A percentile compares a stretch with the other conserved stretches of the same genome.
Evolutionary conservation across 2,329 filamentous ascomycete species (phyloP).

Genomic region (Epicoccum nigrum): DNA sequence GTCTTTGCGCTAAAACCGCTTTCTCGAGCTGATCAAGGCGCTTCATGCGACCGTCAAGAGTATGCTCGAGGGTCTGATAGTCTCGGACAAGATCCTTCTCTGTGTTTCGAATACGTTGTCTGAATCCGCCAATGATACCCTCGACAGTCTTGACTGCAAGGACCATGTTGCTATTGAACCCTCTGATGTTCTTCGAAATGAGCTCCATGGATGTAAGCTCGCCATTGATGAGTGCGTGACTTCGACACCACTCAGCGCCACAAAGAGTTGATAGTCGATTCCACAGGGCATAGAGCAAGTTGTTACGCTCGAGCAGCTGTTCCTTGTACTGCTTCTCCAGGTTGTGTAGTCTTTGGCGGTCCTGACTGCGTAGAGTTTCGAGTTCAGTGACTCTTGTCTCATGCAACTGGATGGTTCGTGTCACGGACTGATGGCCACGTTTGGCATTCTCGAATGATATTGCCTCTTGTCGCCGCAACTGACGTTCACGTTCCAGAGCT

Average conservation of each 20-base stretch:
- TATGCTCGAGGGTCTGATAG: constrained; percentile 83
- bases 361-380: constrained; percentile 76
- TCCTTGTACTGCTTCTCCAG: constrained; percentile 84
- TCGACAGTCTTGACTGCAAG: constrained; percentile 88
- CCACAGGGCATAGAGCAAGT: constrained; percentile 87
- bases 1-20: constrained; percentile 60
- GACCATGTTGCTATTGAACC: constrained; percentile 88
- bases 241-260: constrained; percentile 88
- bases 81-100: constrained; percentile 91
- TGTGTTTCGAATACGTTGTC: constrained; percentile 78
- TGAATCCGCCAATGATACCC: constrained; percentile 76
- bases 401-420: constrained; percentile 82
- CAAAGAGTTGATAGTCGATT: constrained; percentile 84
- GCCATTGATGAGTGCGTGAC: constrained; percentile 86
- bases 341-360: constrained; percentile 75
- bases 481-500: constrained; percentile 87
- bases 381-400: constrained; percentile 86
- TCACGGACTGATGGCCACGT: constrained; percentile 84
- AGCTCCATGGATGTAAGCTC: constrained; percentile 85
- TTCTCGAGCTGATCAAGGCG: constrained; percentile 87
- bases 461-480: constrained; percentile 83
- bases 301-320: constrained; percentile 87
- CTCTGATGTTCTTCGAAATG: constrained; percentile 81
- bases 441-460: constrained; percentile 87
- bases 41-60: constrained; percentile 78